Base-by-base conservation (phyloP, 176 grass and related monocot genomes). In the Hsuehochloa calcarea region DNA sequence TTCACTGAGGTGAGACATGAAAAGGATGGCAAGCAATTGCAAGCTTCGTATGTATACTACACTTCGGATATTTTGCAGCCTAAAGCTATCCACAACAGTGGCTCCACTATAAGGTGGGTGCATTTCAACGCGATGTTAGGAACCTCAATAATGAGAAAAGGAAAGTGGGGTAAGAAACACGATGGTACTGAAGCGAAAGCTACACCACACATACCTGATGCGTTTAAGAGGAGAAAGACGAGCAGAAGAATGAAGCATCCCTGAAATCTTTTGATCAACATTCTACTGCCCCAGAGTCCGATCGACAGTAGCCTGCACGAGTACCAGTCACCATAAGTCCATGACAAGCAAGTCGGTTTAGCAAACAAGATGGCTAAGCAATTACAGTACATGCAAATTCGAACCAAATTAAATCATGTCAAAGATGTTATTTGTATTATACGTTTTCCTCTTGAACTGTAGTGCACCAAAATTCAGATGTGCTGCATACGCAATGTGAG, bases 201-300 rank as follows among this genome's bases (percentile, higher is more conserved):
- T 55, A 61, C 51, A 40, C 49, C n/a, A 70, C 59, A 25, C 62
- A 50, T 83, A 94, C 95, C 90, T 74, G 80, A 87, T 73, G 25
- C 47, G 37, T 67, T 29, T 4, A 70, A 39, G 41, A 94, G 23
- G n/a, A 80, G 43, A 65, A 79, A 74, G 23, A 81, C 25, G 22
- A 97, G 14, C 26, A 94, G 65, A 10, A 94, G 37, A 54, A 84
- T 63, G 67, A 20, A 17, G 72, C 62, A 84, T 63, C 82, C 78
- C 78, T 88, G 87, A 68, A 82, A 40, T 91, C 77, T 89, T 89
- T 79, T 86, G 39, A 19, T 45, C 86, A 87, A n/a, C 95, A 97
- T 91, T 70, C 41, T 86, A 74, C 59, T 43, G 3, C 54, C 59
- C 62, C 25, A 5, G 56, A 4, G 38, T 59, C 74, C 27, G 22